Evolutionary conservation across 2,329 filamentous ascomycete species (phyloP).

Genomic region (Microsporum canis): DNA sequence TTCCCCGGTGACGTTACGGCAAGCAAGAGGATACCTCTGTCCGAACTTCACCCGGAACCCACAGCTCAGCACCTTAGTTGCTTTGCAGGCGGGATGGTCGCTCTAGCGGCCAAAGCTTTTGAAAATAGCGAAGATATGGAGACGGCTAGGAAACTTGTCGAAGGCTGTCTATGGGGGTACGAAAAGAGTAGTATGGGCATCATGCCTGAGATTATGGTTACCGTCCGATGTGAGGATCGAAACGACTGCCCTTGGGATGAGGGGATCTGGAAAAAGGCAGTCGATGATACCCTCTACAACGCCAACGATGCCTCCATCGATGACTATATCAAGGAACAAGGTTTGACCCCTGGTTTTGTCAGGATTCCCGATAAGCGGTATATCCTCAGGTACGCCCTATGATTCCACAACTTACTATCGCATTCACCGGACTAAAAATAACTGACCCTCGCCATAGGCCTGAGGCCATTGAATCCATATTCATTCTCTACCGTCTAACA

Average conservation of each 20-base stretch:
- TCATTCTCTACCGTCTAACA: constrained; percentile 83
- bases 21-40: constrained; percentile 26
- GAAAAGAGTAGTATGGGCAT: constrained; percentile 39
- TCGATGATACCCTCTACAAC: background rate
- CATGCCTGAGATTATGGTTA: constrained; percentile 42
- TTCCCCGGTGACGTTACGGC: constrained; percentile 49
- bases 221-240: constrained; percentile 29
- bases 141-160: constrained; percentile 40
- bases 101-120: constrained; percentile 43
- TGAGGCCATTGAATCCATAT: constrained; percentile 79
- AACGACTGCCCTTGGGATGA: constrained; percentile 11
- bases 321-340: constrained; percentile 4
- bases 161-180: constrained; percentile 48
- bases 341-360: constrained; percentile 10
- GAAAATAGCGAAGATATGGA: constrained; percentile 38
- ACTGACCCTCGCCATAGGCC: constrained; percentile 38
- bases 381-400: constrained; percentile 11
- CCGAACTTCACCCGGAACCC: constrained; percentile 25
- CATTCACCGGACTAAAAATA: background rate
- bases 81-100: constrained; percentile 47
- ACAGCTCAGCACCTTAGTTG: constrained; percentile 44
- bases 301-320: background rate
- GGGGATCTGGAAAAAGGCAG: constrained; percentile 5
- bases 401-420: background rate
- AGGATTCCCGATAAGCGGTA: constrained; percentile 10